Evolutionary conservation across 352 stramenopile genomes (phyloP).

Genomic region (Phytophthora sp.): DNA sequence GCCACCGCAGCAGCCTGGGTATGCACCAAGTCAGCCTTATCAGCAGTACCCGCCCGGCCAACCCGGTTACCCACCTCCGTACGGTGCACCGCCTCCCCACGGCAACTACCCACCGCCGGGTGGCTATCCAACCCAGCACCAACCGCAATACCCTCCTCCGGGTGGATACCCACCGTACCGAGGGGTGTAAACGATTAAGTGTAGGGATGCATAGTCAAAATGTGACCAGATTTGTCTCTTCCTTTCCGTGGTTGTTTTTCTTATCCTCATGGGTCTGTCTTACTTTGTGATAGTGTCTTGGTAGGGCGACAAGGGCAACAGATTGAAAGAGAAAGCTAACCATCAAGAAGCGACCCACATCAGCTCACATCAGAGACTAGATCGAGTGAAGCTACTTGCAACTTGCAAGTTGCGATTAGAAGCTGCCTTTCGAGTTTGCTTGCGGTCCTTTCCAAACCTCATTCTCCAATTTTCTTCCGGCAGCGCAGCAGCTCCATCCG

Average conservation of each 20-base stretch:
- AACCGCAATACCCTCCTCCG: slow-evolving; percentile 26
- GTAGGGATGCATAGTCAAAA: slow-evolving; percentile 1
- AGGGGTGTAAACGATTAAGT: slow-evolving; percentile 17
- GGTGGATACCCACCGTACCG: slow-evolving; percentile 39
- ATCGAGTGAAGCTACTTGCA: too few relatives aligned
- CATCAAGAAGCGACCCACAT: too few relatives aligned
- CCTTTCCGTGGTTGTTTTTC: not conserved
- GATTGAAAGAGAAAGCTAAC: too few relatives aligned
- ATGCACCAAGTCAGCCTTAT: slow-evolving; percentile 2
- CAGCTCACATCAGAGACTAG: too few relatives aligned
- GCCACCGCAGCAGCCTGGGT: not conserved
- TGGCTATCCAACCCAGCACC: slow-evolving; percentile 17
- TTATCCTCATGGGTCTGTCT: too few relatives aligned
- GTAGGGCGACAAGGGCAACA: too few relatives aligned
- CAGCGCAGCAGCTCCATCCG: not conserved
- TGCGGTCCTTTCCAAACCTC: slow-evolving; percentile 9
- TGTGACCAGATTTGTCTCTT: too few relatives aligned
- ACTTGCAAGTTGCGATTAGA: too few relatives aligned
- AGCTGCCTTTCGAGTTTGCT: too few relatives aligned
- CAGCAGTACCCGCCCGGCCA: slow-evolving; percentile 9
- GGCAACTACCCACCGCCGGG: slow-evolving; percentile 31
- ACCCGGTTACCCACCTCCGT: slow-evolving; percentile 26
- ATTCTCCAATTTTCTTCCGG: slow-evolving; percentile 39
- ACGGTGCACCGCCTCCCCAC: slow-evolving; percentile 38
- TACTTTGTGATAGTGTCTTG: too few relatives aligned